phyloP scores from a whole-genome alignment of 331 rosid genomes.

The Spiraea crenata region DNA sequence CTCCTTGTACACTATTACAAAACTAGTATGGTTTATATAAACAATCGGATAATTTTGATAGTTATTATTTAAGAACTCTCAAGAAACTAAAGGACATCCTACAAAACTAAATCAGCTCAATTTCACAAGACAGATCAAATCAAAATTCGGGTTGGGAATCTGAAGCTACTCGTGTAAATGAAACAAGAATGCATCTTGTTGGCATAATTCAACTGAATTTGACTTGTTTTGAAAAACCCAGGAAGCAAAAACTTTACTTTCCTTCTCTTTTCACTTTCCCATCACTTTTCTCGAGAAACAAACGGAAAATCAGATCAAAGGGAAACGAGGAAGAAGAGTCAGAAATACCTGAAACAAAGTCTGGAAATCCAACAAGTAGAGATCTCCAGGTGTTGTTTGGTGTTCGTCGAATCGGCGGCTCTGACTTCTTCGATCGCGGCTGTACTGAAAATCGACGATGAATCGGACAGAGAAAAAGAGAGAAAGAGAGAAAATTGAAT shows the following conservation, averaged over 20 bases:
- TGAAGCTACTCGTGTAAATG: neutral
- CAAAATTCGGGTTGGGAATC: slow-evolving; percentile 25
- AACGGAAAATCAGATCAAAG: slow-evolving; percentile 56
- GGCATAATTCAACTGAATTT: slow-evolving; percentile 4
- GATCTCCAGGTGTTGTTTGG: slow-evolving; percentile 28
- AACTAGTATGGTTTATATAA: neutral
- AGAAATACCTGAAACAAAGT: slow-evolving; percentile 30
- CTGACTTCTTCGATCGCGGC: slow-evolving; percentile 33
- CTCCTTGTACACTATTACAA: neutral
- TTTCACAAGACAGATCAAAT: neutral
- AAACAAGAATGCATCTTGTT: neutral
- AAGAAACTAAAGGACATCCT: neutral
- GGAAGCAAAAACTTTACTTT: neutral
- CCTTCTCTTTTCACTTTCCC: slow-evolving; percentile 23
- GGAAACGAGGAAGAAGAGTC: slow-evolving; percentile 3
- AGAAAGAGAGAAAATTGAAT: neutral
- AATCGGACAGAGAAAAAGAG: slow-evolving; percentile 21
- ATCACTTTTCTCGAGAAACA: slow-evolving; percentile 21
- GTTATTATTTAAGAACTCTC: neutral
- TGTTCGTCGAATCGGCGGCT: slow-evolving; percentile 38
- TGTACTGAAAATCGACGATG: slow-evolving; percentile 38
- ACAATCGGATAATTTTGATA: neutral
- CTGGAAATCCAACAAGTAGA: slow-evolving; percentile 5
- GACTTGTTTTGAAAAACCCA: neutral
- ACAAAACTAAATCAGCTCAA: neutral